A percentile compares a stretch with the other conserved stretches of the same genome.
Conservation (phyloP, 805 yeast species). For the Lipomyces starkeyi region DNA sequence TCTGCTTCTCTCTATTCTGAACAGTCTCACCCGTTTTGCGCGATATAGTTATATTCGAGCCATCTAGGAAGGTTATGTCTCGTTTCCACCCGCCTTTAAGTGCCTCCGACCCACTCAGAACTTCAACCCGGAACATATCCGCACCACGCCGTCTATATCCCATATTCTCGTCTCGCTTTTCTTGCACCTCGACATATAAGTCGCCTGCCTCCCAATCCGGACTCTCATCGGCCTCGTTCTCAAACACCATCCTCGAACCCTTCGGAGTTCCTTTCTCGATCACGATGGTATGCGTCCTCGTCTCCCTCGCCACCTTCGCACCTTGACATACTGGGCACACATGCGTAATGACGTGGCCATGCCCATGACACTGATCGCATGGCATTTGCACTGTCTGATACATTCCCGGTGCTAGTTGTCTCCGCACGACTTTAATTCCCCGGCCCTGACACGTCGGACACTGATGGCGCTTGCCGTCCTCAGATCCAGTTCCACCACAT, state of each 20-base stretch:
- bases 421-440: constrained; percentile 68
- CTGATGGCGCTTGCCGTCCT: constrained; percentile 69
- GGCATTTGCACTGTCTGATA: constrained; percentile 78
- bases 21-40: constrained; percentile 62
- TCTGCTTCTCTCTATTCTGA: constrained; percentile 72
- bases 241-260: constrained; percentile 60
- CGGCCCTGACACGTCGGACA: constrained; percentile 77
- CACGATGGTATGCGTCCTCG: constrained; percentile 63
- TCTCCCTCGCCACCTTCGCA: constrained; percentile 60
- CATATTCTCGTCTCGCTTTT: constrained; percentile 55
- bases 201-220: constrained; percentile 89
- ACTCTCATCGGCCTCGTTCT: constrained; percentile 81
- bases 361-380: constrained; percentile 82
- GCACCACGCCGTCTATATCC: constrained; percentile 85
- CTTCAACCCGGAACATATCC: constrained; percentile 81
- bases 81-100: constrained; percentile 81
- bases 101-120: constrained; percentile 73
- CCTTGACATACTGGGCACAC: constrained; percentile 78
- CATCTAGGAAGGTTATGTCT: constrained; percentile 68
- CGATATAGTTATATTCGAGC: constrained; percentile 54
- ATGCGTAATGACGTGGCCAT: constrained; percentile 68
- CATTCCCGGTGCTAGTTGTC: constrained; percentile 90
- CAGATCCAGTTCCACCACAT: constrained; percentile 86
- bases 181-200: constrained; percentile 64
- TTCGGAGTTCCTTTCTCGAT: constrained; percentile 75